Evolutionary conservation across 768 basidiomycete genomes (phyloP), one percentile per base, ranked within the genome.

Genomic region (Leccinellum luteum): DNA sequence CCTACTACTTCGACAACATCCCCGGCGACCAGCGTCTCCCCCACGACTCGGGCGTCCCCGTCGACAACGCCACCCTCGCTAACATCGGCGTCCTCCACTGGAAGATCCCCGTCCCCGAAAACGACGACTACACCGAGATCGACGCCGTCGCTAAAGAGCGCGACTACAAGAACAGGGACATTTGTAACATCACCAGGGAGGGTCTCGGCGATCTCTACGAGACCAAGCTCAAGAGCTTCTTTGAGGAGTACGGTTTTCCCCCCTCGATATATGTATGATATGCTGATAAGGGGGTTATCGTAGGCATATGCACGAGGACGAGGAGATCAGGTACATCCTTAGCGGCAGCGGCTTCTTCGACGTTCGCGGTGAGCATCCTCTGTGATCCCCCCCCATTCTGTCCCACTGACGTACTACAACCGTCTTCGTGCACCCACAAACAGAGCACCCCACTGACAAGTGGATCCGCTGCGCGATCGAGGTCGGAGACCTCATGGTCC

Each of bases 281-380:
- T 6, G 15, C 15, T 35, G 34, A 35, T 15, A 35, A 35, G 4
- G 28, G 6, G 35, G n/a, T 38, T 0, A 23, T n/a, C n/a, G n/a
- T 62, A 92, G 91, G 65, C 94, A 97, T 65, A 82, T 98, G 79
- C 95, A 97, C 65, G 93, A 97, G 71, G 94, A 97, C 65, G 94
- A 98, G 67, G 94, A 98, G 74, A 96, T 95, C 66, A 80, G 94
- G 8, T 98, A 91, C 65, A 85, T 95, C 64, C 79, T 93, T 41
- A 78, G 81, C 1, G 95, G 95, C n/a, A 85, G 83, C 35, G 94
- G 93, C 0, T 98, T 85, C 79, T 98, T 97, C 68, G 95, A 98
- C 64, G 83, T 98, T 41, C 82, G 94, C 57, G 91, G 91, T 91
- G 62, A 55, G 85, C 65, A 25, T n/a, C 64, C 27, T n/a, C 1